These are phyloP conservation scores for Geotrichum candidum DNA, from an alignment of 1,139 yeast species.

Conservation along the genomic window DNA sequence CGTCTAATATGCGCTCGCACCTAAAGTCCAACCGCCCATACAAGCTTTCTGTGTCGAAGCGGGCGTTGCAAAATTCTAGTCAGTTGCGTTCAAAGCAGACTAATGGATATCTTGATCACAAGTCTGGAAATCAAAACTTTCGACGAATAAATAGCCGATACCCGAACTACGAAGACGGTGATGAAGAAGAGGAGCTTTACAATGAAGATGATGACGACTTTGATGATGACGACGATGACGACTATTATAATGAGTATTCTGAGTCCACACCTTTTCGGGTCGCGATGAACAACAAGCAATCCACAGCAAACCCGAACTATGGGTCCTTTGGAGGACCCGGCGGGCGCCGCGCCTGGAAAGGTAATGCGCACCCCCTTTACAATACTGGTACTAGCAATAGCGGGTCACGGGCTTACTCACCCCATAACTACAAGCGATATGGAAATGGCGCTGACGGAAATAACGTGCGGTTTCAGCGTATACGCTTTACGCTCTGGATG, in stretches of 20 bases:
- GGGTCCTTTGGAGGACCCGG: conserved; percentile 1
- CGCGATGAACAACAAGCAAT: conserved; percentile 14
- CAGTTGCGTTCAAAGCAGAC: background rate
- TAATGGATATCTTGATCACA: background rate
- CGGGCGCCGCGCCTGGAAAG: background rate
- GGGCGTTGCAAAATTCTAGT: conserved; percentile 3
- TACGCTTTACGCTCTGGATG: conserved; percentile 31
- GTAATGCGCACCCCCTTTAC: background rate
- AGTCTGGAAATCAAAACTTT: conserved; percentile 1
- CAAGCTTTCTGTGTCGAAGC: background rate
- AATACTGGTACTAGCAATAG: background rate
- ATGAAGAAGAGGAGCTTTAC: conserved; percentile 28
- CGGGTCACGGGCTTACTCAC: conserved; percentile 26
- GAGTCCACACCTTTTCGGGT: conserved; percentile 31
- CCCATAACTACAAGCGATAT: conserved; percentile 32
- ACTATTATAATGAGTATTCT: conserved; percentile 17
- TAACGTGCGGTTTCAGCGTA: conserved; percentile 22
- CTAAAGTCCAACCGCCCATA: background rate
- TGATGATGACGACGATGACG: conserved; percentile 28
- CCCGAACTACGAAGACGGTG: conserved; percentile 27
- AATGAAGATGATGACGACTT: conserved; percentile 17
- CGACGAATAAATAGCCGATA: conserved; percentile 8
- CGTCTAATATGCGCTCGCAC: background rate
- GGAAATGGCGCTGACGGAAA: conserved; percentile 19
- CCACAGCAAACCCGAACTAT: background rate